Percentiles rank a stretch among this genome's conserved stretches.
These are phyloP conservation scores for Blastobotrys parvus DNA, from an alignment of 805 yeast species.

Conservation along the genomic window DNA sequence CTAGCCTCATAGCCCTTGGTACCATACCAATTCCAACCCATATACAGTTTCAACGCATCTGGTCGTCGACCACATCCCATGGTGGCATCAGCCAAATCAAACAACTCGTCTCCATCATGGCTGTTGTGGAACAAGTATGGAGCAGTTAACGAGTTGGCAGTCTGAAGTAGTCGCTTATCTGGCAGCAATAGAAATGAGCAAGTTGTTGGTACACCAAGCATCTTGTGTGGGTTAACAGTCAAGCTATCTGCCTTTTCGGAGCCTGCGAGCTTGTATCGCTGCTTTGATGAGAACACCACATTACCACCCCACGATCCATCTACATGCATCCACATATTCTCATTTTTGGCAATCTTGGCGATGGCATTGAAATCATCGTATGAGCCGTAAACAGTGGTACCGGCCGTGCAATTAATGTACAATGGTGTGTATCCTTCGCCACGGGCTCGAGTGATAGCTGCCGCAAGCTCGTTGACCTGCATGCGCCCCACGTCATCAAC, in stretches of 20 bases:
- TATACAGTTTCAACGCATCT: conserved; percentile 67
- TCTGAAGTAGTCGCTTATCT: conserved; percentile 53
- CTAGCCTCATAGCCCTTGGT: conserved; percentile 52
- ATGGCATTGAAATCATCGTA: conserved; percentile 61
- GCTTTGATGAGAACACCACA: conserved; percentile 51
- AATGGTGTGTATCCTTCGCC: conserved; percentile 60
- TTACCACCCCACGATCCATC: conserved; percentile 95
- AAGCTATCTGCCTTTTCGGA: conserved; percentile 61
- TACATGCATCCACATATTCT: conserved; percentile 68
- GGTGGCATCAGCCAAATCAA: conserved; percentile 80
- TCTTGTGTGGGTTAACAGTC: conserved; percentile 79
- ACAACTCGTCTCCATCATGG: conserved; percentile 45
- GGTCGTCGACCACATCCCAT: conserved; percentile 89
- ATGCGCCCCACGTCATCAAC: conserved; percentile 50
- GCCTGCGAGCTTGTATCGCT: conserved; percentile 45
- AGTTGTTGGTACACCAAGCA: conserved; percentile 72
- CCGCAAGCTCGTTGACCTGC: conserved; percentile 41
- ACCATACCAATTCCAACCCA: conserved; percentile 80
- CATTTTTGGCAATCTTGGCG: conserved; percentile 41
- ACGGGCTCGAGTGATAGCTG: conserved; percentile 36
- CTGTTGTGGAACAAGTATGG: conserved; percentile 69
- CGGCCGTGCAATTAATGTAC: conserved; percentile 77
- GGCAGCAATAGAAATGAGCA: conserved; percentile 69
- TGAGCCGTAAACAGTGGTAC: conserved; percentile 82
- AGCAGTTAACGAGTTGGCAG: conserved; percentile 68